Percentiles rank a stretch among this genome's conserved stretches.
Conservation (phyloP, 257 asterid species). For the Capsicum chinense region DNA sequence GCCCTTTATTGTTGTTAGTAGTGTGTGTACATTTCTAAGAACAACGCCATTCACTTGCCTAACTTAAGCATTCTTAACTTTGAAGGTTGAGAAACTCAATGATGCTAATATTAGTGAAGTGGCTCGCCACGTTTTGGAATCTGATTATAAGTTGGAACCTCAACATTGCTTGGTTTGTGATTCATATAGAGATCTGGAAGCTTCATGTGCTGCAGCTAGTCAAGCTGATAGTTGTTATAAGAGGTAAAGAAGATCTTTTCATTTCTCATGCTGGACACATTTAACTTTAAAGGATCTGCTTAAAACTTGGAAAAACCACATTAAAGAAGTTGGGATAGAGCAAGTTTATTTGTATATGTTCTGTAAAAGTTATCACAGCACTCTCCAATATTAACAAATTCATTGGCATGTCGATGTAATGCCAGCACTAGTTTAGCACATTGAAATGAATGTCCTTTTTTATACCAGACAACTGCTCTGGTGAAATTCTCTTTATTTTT, state of each 20-base stretch:
- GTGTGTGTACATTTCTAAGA: not conserved
- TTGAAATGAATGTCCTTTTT: not conserved
- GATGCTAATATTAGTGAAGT: slow-evolving; percentile 44
- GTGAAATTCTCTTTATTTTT: slow-evolving; percentile 3
- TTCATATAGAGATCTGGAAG: slow-evolving; percentile 60
- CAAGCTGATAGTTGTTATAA: slow-evolving; percentile 51
- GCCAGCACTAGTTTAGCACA: not conserved
- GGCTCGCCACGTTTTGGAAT: slow-evolving; percentile 50
- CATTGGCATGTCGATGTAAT: not conserved
- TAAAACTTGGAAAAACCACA: not conserved
- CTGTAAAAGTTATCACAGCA: not conserved
- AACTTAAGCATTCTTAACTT: not conserved
- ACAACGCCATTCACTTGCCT: not conserved
- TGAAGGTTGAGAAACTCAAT: slow-evolving; percentile 47
- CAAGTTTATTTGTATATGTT: not conserved
- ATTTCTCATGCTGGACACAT: slow-evolving; percentile 9
- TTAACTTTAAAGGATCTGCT: not conserved
- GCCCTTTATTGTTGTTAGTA: not conserved
- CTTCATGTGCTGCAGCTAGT: slow-evolving; percentile 47
- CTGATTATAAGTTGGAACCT: slow-evolving; percentile 46
- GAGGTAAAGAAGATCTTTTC: slow-evolving; percentile 51
- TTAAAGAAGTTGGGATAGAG: not conserved
- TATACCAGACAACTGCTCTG: not conserved
- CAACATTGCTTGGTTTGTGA: slow-evolving; percentile 71
- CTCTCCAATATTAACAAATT: slow-evolving; percentile 6